Percentiles rank a stretch among this genome's conserved stretches.
Evolutionary conservation across 352 stramenopile species (phyloP).

Genomic region (Phytophthora rubi): DNA sequence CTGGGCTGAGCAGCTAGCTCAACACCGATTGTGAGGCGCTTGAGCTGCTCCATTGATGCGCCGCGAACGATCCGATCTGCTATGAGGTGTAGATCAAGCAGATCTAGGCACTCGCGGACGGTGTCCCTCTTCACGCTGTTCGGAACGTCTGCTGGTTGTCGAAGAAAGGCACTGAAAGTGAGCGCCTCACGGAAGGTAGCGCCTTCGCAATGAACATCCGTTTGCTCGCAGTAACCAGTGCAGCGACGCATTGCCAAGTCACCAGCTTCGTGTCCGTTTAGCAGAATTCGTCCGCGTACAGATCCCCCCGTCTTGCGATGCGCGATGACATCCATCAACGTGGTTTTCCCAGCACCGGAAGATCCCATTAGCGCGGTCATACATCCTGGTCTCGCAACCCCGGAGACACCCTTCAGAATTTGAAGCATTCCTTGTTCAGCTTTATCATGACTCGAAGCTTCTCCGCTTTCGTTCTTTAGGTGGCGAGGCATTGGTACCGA

Average conservation of each 20-base stretch:
- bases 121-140: constrained; percentile 44
- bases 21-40: constrained; percentile 57
- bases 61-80: constrained; percentile 47
- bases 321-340: constrained; percentile 47
- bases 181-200: constrained; percentile 91
- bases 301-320: constrained; percentile 45
- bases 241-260: constrained; percentile 52
- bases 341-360: constrained; percentile 51
- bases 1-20: constrained; percentile 55
- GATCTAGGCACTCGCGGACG: constrained; percentile 84
- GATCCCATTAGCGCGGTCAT: constrained; percentile 76
- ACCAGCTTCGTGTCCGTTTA: constrained; percentile 55
- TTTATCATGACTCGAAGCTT: constrained; percentile 2
- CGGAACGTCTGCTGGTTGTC: constrained; percentile 49
- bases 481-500: constrained; percentile 44
- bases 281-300: constrained; percentile 54
- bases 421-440: constrained; percentile 54
- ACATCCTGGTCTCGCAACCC: constrained; percentile 49
- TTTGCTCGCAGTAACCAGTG: constrained; percentile 64
- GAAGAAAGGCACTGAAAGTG: constrained; percentile 88
- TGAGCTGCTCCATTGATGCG: constrained; percentile 59
- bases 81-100: constrained; percentile 73
- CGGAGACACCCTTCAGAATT: constrained; percentile 82
- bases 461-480: constrained; percentile 30
- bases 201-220: constrained; percentile 51